phyloP scores from a whole-genome alignment of 2,329 filamentous ascomycete genomes.

The Ophiocordyceps robertsii region DNA sequence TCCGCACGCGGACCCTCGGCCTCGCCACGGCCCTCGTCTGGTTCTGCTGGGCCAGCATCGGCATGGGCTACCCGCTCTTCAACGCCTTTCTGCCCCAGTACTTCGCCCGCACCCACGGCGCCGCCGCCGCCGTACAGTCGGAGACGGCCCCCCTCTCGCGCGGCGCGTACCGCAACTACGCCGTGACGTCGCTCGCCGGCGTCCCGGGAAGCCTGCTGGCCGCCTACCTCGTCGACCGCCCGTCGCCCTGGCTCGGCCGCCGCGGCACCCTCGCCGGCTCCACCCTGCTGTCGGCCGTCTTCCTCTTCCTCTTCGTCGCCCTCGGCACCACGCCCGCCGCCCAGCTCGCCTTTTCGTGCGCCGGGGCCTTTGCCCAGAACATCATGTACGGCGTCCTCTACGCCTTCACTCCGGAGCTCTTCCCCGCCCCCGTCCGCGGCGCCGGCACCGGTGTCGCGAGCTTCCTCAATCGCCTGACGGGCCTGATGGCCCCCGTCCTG shows the following conservation, averaged over 20 bases:
- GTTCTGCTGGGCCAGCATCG: constrained; percentile 74
- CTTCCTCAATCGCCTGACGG: constrained; percentile 55
- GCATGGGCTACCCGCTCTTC: constrained; percentile 79
- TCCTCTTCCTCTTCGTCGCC: constrained; percentile 54
- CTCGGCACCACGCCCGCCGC: constrained; percentile 40
- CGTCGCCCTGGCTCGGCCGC: constrained; percentile 50
- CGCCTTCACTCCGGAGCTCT: constrained; percentile 65
- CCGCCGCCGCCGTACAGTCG: constrained; percentile 9
- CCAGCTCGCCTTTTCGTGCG: constrained; percentile 53
- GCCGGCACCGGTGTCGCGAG: constrained; percentile 61
- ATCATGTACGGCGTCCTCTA: constrained; percentile 69
- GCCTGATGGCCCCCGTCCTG: constrained; percentile 55
- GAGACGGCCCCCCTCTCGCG: constrained; percentile 25
- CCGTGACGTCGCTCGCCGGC: constrained; percentile 64
- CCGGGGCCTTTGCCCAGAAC: constrained; percentile 60
- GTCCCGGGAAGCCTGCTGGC: constrained; percentile 67
- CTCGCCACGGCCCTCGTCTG: constrained; percentile 46
- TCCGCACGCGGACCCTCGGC: constrained; percentile 37
- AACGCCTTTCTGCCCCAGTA: constrained; percentile 87
- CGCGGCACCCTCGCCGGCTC: constrained; percentile 58
- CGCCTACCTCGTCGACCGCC: constrained; percentile 55
- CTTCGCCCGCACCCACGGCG: constrained; percentile 43
- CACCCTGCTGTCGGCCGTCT: constrained; percentile 53
- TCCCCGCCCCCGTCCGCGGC: constrained; percentile 58
- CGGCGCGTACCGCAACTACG: constrained; percentile 64